Evolutionary conservation across 23 red algal species (phyloP), one percentile per base, ranked within the genome.

Genomic region (Gracilaria domingensis): DNA sequence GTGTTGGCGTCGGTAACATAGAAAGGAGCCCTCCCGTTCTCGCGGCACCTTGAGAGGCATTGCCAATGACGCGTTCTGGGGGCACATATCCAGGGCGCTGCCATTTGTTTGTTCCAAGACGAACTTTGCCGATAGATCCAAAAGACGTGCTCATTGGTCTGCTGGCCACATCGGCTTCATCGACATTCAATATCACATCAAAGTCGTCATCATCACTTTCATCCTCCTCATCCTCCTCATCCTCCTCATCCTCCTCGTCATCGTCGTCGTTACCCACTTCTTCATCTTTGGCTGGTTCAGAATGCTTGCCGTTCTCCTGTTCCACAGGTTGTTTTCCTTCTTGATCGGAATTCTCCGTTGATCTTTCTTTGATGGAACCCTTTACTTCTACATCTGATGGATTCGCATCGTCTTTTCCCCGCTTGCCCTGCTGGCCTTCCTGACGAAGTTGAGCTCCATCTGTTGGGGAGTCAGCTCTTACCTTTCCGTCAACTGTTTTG

Each of bases 1-100:
- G 79, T 8, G 96, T 98, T 23, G 96, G 96, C 17, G 88, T 86
- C 29, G 96, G 92, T 24, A 98, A 57, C 92, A 98, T 95, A 29
- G 91, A 74, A 9, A 95, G 59, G 12, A 98, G 39, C 37, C 89
- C 89, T 45, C 79, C 89, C 11, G 89, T 40, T 45, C 89, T 75
- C n/a, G 66, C 89, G 26, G 83, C 53, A 9, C 79, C 79, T n/a
- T 83, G 79, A 16, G 65, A 33, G 40, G 89, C n/a, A 71, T 60
- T 76, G 12, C 60, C 79, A 17, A 59, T 58, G 47, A 83, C 89
- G 17, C 89, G 79, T 20, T 92, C 89, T 18, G 89, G 89, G 2
- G 89, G 79, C 16, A 79, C 71, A 61, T 84, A 92, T 16, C 89
- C 89, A 1, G 89, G 89, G 0, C 89, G 77, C 64, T 92, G 89